These are phyloP conservation scores for Tricholomella constricta DNA, from an alignment of 768 basidiomycete genomes.

Conservation along the genomic window DNA sequence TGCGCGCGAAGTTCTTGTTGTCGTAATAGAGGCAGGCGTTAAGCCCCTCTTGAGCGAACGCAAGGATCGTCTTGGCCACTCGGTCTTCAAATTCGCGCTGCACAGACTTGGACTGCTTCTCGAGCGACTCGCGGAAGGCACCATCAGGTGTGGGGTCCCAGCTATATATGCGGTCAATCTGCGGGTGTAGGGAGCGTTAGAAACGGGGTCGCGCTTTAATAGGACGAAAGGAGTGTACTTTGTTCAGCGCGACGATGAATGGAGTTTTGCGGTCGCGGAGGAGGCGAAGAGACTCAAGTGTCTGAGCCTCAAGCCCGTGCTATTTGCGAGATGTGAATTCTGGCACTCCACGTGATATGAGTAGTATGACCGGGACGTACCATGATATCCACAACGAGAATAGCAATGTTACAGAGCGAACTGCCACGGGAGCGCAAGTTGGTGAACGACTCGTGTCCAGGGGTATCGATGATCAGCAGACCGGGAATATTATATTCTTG, in stretches of 20 bases:
- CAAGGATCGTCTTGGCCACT: constrained; percentile 79
- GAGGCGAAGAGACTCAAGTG: constrained; percentile 91
- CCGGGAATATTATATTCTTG: constrained; percentile 98
- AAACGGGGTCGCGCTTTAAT: neutral
- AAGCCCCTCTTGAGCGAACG: constrained; percentile 97
- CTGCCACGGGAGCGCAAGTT: constrained; percentile 95
- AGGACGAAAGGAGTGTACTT: constrained; percentile 46
- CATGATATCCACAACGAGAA: constrained; percentile 98
- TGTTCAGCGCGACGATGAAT: constrained; percentile 98
- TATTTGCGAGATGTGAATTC: constrained; percentile 27
- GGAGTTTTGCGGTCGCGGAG: constrained; percentile 94
- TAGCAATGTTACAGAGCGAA: constrained; percentile 97
- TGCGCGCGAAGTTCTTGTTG: constrained; percentile 92
- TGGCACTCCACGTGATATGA: neutral
- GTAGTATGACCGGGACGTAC: constrained; percentile 38
- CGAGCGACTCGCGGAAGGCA: constrained; percentile 89
- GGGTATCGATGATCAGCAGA: constrained; percentile 94
- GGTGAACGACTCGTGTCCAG: constrained; percentile 99
- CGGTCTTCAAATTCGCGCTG: constrained; percentile 94
- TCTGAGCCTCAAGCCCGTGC: constrained; percentile 99
- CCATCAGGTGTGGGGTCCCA: constrained; percentile 93
- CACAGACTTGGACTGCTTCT: constrained; percentile 74
- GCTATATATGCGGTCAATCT: constrained; percentile 98
- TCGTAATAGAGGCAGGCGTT: constrained; percentile 97
- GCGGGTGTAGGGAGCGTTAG: constrained; percentile 8